phyloP scores from a whole-genome alignment of 2,329 filamentous ascomycete species.

The Hypoxylon sp. region DNA sequence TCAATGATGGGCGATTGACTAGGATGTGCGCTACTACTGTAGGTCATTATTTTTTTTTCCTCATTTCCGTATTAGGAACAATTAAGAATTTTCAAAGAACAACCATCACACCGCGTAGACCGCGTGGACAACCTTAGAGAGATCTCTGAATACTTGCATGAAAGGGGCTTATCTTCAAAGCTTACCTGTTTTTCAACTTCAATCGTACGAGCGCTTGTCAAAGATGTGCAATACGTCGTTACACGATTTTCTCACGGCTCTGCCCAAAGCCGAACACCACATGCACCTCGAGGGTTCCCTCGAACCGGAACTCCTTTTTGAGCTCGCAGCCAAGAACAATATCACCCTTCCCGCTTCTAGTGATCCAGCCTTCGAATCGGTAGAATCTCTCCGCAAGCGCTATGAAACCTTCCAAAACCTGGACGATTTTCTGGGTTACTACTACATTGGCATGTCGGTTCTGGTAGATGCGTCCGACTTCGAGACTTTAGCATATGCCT shows the following conservation, averaged over 20 bases:
- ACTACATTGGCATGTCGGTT: slow-evolving; percentile 82
- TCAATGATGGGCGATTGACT: slow-evolving; percentile 10
- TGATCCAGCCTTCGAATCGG: slow-evolving; percentile 75
- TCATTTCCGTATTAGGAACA: neutral
- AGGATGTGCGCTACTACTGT: slow-evolving; percentile 7
- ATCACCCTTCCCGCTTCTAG: slow-evolving; percentile 70
- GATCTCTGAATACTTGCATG: neutral
- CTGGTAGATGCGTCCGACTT: slow-evolving; percentile 77
- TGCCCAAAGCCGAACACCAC: slow-evolving; percentile 88
- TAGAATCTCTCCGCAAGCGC: slow-evolving; percentile 70
- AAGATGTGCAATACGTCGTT: slow-evolving; percentile 69
- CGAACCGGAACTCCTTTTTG: slow-evolving; percentile 77
- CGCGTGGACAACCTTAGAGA: neutral
- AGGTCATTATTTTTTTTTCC: neutral
- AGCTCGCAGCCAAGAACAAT: slow-evolving; percentile 75
- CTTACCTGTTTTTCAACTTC: neutral
- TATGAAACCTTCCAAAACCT: slow-evolving; percentile 79
- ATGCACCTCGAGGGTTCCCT: slow-evolving; percentile 85
- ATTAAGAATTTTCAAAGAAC: slow-evolving; percentile 4
- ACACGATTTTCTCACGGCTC: slow-evolving; percentile 72
- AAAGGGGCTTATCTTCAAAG: neutral
- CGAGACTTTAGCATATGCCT: slow-evolving; percentile 78
- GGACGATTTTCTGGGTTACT: slow-evolving; percentile 84
- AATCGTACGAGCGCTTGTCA: neutral
- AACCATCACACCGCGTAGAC: neutral